Base-by-base conservation (phyloP, 176 grass and related monocot species). In the Musa beccarii region DNA sequence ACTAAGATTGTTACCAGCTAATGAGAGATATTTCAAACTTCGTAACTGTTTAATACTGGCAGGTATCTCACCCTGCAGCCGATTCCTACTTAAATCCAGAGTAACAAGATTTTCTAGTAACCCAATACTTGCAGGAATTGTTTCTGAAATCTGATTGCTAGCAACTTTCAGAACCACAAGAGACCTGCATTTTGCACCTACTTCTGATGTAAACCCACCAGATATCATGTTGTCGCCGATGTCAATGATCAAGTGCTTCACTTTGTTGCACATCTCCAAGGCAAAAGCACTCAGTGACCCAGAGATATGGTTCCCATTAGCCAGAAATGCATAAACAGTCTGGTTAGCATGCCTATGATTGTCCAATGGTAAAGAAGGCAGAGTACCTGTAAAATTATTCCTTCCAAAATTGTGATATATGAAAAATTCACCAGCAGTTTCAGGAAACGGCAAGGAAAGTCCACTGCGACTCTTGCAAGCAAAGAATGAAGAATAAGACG, bases 361-460 rank as follows among this genome's bases (percentile, higher is more conserved):
- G 79, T 79, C 61, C 73, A 96, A 3, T 3, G 89, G 92, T 51
- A 96, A 87, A 65, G 80, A 81, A 73, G 71, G 26, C 75, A 96
- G 83, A 68, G 64, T 75, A 26, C 89, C 92, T 59, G 50, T 79
- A 54, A 96, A 86, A 73, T 75, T 87, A 80, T 96, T 96, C 64
- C 87, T 86, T 1, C 80, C 86, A 84, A 96, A 96, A 82, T 89
- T 96, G 79, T 96, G 92, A 63, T 87, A 96, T 26, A 92, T 87
- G 75, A 73, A 21, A 52, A 76, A 79, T 75, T 79, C 79, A 19
- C 80, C 66, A 75, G 20, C 71, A 69, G 85, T 83, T 17, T 72
- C 22, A 52, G 63, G 75, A 62, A 52, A 75, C 68, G 56, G 59
- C 19, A 56, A 61, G 52, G 73, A 55, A 54, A 88, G 78, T 49